Conservation (phyloP, 202 grass and related monocot genomes). For the Setaria italica region DNA sequence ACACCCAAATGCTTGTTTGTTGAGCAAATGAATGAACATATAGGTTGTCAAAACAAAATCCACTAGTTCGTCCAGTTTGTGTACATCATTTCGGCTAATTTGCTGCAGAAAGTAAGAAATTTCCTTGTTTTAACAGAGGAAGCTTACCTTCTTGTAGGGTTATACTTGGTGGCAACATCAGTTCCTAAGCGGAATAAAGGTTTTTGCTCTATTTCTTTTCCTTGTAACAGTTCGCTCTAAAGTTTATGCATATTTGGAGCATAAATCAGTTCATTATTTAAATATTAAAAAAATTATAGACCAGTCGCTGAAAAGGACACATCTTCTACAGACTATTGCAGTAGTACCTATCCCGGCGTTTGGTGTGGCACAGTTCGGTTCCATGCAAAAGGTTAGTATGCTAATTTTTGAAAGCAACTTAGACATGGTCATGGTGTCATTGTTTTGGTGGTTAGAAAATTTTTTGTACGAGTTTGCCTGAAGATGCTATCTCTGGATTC, state of each 20-base stretch:
- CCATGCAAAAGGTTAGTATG: conserved; percentile 71
- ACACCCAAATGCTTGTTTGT: background rate
- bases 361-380: conserved; percentile 90
- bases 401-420: conserved; percentile 29
- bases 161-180: conserved; percentile 93
- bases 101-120: conserved; percentile 50
- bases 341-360: conserved; percentile 66
- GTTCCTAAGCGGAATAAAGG: conserved; percentile 87
- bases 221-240: conserved; percentile 21
- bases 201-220: conserved; percentile 43
- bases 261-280: conserved; percentile 19
- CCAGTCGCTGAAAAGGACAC: conserved; percentile 33
- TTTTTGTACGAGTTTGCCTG: background rate
- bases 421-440: background rate
- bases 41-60: conserved; percentile 3
- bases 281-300: conserved; percentile 31
- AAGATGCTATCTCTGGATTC: conserved; percentile 21
- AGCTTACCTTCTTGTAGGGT: conserved; percentile 69
- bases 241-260: conserved; percentile 1
- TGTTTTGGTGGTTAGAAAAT: conserved; percentile 9
- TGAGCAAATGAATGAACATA: conserved; percentile 5
- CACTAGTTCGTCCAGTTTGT: background rate
- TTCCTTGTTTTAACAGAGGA: conserved; percentile 65
- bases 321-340: conserved; percentile 78
- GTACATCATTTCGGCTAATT: conserved; percentile 25